phyloP scores from a whole-genome alignment of 768 basidiomycete genomes.

The Hortiboletus campestris region DNA sequence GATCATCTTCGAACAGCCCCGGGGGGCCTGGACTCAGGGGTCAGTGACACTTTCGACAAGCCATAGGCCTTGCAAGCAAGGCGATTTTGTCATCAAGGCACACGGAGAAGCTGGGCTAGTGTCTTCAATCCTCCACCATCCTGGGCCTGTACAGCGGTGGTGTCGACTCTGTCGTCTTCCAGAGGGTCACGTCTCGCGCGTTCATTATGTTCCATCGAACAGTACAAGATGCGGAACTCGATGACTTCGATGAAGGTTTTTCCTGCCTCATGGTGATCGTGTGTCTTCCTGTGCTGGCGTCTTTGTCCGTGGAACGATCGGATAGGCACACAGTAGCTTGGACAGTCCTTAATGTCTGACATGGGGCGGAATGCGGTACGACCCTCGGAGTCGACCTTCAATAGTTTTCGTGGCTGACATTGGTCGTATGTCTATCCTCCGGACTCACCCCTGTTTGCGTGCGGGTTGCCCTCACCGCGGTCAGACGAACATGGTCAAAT shows the following conservation, averaged over 20 bases:
- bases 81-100: no score
- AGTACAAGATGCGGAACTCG: background rate
- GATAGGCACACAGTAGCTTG: no score
- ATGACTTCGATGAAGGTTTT: background rate
- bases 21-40: no score
- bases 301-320: background rate
- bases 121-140: background rate
- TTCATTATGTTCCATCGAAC: background rate
- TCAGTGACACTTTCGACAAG: no score
- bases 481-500: background rate
- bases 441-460: background rate
- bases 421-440: background rate
- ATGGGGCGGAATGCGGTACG: background rate
- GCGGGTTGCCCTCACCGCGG: background rate
- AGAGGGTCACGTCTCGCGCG: background rate
- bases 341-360: no score
- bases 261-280: background rate
- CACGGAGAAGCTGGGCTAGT: background rate
- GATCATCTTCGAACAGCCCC: no score
- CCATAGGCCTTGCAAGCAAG: no score
- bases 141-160: background rate
- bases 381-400: background rate
- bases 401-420: background rate
- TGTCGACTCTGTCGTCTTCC: background rate
- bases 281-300: no score